Evolutionary conservation across 176 grass and related monocot species (phyloP).

Genomic region (Avena insularis): DNA sequence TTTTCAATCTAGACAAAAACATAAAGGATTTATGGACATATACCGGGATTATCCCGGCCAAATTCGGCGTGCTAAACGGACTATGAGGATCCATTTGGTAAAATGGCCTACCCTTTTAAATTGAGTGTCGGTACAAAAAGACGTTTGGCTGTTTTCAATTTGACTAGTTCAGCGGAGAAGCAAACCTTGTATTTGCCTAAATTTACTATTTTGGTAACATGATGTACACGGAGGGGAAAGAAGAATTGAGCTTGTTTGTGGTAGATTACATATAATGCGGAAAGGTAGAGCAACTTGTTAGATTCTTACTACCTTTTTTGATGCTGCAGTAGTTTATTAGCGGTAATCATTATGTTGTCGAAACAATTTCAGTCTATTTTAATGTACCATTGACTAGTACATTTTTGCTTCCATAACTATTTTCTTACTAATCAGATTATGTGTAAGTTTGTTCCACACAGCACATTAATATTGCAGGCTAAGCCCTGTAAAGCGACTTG

Average conservation of each 20-base stretch:
- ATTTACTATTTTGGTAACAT: neutral
- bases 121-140: neutral
- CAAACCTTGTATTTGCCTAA: slow-evolving; percentile 23
- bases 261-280: neutral
- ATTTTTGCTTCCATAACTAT: neutral
- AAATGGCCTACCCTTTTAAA: neutral
- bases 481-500: neutral
- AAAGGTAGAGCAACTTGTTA: neutral
- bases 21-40: too few relatives aligned
- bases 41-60: too few relatives aligned
- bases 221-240: neutral
- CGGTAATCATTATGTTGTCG: neutral
- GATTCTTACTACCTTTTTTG: neutral
- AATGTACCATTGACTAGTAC: neutral
- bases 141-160: neutral
- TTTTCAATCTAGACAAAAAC: too few relatives aligned
- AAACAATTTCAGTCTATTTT: neutral
- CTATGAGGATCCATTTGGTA: neutral
- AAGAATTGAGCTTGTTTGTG: neutral
- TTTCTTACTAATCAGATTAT: neutral
- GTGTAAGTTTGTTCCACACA: neutral
- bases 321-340: neutral
- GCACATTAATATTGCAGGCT: neutral
- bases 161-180: neutral
- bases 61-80: too few relatives aligned